Conservation (phyloP, 2,329 filamentous ascomycete species). For the Geoglossum cookeanum region DNA sequence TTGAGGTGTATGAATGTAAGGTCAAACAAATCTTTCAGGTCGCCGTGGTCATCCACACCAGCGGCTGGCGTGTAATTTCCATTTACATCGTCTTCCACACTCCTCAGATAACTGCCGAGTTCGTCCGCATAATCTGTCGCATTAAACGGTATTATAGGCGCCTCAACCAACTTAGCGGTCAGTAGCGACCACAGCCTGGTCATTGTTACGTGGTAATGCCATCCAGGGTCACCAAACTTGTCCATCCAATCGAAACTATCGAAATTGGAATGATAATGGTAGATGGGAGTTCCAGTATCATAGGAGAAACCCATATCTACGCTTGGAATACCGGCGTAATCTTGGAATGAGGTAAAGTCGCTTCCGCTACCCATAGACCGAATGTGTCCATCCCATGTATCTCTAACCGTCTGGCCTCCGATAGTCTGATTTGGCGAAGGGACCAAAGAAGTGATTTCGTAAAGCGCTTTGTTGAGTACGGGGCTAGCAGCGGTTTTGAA, state of each 20-base stretch:
- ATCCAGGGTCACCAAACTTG: constrained; percentile 47
- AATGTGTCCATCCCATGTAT: constrained; percentile 35
- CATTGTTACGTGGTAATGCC: constrained; percentile 35
- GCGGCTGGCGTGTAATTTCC: constrained; percentile 9
- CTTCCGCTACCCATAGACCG: constrained; percentile 33
- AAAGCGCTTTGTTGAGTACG: constrained; percentile 52
- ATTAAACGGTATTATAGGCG: constrained; percentile 27
- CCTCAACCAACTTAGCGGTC: constrained; percentile 26
- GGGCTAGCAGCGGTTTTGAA: constrained; percentile 52
- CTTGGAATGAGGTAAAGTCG: constrained; percentile 34
- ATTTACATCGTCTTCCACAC: constrained; percentile 19
- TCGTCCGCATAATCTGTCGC: constrained; percentile 27
- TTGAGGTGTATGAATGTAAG: constrained; percentile 28
- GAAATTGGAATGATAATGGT: constrained; percentile 71
- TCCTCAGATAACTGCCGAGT: constrained; percentile 23
- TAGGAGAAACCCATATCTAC: constrained; percentile 28
- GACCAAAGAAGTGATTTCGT: constrained; percentile 44
- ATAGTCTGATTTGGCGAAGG: constrained; percentile 22
- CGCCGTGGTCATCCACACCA: constrained; percentile 8
- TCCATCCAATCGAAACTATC: constrained; percentile 76
- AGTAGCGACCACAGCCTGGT: constrained; percentile 27
- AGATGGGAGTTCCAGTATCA: constrained; percentile 26
- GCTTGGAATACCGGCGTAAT: constrained; percentile 30
- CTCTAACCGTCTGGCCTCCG: constrained; percentile 6
- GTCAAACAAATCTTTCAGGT: constrained; percentile 13